Evolutionary conservation across 805 yeast species (phyloP), one percentile per base, ranked within the genome.

Genomic region (Limtongia smithiae): DNA sequence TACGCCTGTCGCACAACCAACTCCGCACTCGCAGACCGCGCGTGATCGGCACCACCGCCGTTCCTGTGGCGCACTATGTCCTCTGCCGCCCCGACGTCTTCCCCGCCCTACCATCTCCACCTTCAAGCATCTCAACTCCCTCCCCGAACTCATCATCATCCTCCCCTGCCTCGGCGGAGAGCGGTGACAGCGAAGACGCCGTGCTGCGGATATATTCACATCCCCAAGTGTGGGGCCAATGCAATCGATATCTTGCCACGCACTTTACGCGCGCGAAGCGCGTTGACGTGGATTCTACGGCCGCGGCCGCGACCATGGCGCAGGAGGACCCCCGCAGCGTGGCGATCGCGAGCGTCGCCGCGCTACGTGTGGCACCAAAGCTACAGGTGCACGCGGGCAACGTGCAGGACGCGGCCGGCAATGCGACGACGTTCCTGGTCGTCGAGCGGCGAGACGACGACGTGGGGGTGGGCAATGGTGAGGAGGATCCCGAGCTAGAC

Each of bases 141-240:
- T n/a, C n/a, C n/a, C n/a, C n/a, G n/a, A n/a, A n/a, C n/a, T n/a
- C n/a, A n/a, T n/a, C n/a, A n/a, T n/a, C n/a, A n/a, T n/a, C n/a
- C n/a, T n/a, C n/a, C n/a, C 9, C 28, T 6, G 28, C 28, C 9
- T 25, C 28, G 28, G 9, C 28, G 9, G 28, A 25, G 28, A 25
- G 9, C 28, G n/a, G n/a, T n/a, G n/a, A n/a, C n/a, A n/a, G 52
- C 20, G 54, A 51, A 2, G 55, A 65, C 1, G 64, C 73, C 12
- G 75, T 89, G 44, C 67, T 63, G 14, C 77, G 73, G 28, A 76
- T 91, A 17, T 86, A 85, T 68, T 85, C 96, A 2, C 98, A 91
- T 67, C 97, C 98, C 1, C 98, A 91, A 66, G 98, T 90, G 0
- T 91, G 98, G 98, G 94, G 96, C 8, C 98, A 91, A 65, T 82